Percentiles rank a stretch among this genome's conserved stretches.
phyloP scores from a whole-genome alignment of 148 eudicot genomes.

The Fallopia convolvulus region DNA sequence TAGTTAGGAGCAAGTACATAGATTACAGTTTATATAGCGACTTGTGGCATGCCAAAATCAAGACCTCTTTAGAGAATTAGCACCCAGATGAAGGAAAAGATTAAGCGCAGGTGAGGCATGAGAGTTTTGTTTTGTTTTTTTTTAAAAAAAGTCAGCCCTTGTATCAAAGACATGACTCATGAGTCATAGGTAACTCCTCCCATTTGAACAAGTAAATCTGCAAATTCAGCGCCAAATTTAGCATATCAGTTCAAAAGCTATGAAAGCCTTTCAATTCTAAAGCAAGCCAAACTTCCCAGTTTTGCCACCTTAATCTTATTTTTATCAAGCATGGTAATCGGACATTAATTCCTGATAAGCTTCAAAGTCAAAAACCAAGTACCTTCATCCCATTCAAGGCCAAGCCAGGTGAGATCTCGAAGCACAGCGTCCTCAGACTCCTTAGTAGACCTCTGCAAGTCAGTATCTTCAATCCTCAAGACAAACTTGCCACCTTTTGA shows the following conservation, averaged over 20 bases:
- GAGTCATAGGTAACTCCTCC: not conserved
- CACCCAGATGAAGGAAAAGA: not conserved
- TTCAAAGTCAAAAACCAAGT: not conserved
- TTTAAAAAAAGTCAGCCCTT: not conserved
- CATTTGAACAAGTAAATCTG: not conserved
- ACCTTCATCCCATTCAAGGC: constrained; percentile 98
- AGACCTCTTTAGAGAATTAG: too few relatives aligned
- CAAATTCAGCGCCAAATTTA: not conserved
- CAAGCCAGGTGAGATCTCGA: constrained; percentile 91
- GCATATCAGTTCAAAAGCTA: not conserved
- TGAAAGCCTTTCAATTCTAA: not conserved
- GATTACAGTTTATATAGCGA: not conserved
- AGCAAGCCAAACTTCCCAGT: not conserved
- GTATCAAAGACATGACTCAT: not conserved
- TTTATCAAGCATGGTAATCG: not conserved
- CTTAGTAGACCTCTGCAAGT: constrained; percentile 83
- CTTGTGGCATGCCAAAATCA: too few relatives aligned
- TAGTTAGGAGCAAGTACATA: not conserved
- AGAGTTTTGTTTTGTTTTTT: not conserved
- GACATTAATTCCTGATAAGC: not conserved
- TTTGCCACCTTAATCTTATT: not conserved
- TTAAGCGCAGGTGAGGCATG: not conserved
- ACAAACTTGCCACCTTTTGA: constrained; percentile 84
- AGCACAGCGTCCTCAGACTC: constrained; percentile 80
- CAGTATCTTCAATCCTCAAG: constrained; percentile 90